Percentiles rank a stretch among this genome's conserved stretches.
Conservation (phyloP, 176 grass and related monocot genomes). For the Rhynchospora breviuscula region DNA sequence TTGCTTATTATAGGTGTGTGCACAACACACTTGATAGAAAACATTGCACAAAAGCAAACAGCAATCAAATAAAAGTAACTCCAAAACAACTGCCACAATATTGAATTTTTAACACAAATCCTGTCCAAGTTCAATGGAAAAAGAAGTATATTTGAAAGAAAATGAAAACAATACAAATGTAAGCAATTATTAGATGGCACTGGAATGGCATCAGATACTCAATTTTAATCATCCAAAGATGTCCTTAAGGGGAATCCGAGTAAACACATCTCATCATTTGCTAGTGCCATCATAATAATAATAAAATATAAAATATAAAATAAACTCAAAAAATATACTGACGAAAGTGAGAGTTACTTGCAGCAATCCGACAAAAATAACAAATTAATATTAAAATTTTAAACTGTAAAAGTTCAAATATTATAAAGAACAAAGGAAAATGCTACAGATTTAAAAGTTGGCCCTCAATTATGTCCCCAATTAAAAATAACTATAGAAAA, state of each 20-base stretch:
- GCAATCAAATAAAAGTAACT: too few species aligned
- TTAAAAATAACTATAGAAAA: neutral
- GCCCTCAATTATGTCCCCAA: neutral
- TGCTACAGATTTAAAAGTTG: neutral
- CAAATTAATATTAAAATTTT: neutral
- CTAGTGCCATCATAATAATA: constrained; percentile 9
- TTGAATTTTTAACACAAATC: neutral
- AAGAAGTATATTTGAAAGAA: neutral
- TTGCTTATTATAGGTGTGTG: neutral
- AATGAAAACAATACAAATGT: neutral
- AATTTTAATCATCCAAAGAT: constrained; percentile 80
- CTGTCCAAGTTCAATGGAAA: neutral
- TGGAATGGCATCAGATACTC: constrained; percentile 71
- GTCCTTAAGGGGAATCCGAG: constrained; percentile 99
- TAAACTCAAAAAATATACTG: neutral
- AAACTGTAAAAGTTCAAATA: too few species aligned
- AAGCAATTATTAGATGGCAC: neutral
- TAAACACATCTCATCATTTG: constrained; percentile 67
- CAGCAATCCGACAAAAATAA: neutral
- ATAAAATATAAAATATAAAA: neutral
- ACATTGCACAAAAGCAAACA: neutral
- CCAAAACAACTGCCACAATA: neutral
- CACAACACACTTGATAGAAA: neutral
- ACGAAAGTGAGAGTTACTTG: neutral
- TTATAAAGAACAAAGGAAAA: neutral